Base-by-base conservation (phyloP, 2,329 filamentous ascomycete species). In the Fusarium tupiense region DNA sequence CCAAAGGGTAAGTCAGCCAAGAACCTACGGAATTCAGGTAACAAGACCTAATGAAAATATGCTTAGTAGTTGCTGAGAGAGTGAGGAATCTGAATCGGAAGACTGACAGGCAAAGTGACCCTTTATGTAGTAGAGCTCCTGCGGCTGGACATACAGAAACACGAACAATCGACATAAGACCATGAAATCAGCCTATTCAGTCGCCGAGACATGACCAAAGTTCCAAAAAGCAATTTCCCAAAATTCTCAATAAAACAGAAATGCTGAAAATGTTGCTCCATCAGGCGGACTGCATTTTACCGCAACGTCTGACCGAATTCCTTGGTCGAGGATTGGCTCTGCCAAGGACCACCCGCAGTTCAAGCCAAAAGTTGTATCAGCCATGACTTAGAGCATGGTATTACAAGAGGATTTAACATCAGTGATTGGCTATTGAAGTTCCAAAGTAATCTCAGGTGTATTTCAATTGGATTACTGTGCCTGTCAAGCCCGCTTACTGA, bases 11-110 rank as follows among this genome's bases (percentile, higher is more conserved):
- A 16, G 33, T 17, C 14, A 4, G 33, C 4, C 3, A 35, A 35
- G 33, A 35, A 35, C 33, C 17, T 35, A 35, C 33, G 16, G 3
- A 35, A 2, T 8, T 17, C 16, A 35, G 16, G 33, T 8, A 14
- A 35, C 14, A 35, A 35, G 33, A 35, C 33, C 33, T 1, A 35
- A 17, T 35, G 0, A 1, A 35, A 1, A 0, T 17, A 17, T 35
- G 3, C 33, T 35, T 35, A 3, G 16, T 17, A 17, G 14, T 29
- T 29, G 3, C 2, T 17, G 24, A n/a, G 52, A 19, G 37, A 17
- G 8, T 31, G 11, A 41, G 14, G 5, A 22, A 10, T 3, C 7
- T 31, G 37, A 13, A 0, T 10, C 33, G 33, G 33, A 35, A 35
- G 16, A 35, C 33, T 35, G 35, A 10, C 5, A 9, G 35, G 22